Conservation (phyloP, 163 green algal species). For the Chloromonas sp. region DNA sequence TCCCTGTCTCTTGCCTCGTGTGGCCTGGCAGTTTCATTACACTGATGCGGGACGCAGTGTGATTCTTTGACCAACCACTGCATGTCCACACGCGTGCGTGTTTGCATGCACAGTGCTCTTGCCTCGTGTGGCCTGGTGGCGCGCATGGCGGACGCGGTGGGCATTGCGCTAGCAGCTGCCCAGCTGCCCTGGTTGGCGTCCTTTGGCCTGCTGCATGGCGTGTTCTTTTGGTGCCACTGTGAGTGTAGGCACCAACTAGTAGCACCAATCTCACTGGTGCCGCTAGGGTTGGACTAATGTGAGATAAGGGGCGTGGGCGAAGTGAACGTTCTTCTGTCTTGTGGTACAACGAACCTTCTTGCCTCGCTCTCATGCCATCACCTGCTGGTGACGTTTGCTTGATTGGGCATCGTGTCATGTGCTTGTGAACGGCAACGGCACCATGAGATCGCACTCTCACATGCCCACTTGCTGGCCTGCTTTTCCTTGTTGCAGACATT, state of each 20-base stretch:
- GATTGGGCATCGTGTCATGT: no score
- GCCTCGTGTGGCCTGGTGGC: neutral
- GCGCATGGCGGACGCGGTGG: slow-evolving; percentile 4
- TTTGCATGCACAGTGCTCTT: slow-evolving; percentile 15
- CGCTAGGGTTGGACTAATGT: no score
- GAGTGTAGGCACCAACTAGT: neutral
- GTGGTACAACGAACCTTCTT: no score
- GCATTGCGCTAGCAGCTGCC: neutral
- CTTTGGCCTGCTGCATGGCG: slow-evolving; percentile 36
- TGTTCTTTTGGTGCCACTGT: slow-evolving; percentile 79
- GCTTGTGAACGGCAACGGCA: no score
- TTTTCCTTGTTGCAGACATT: neutral
- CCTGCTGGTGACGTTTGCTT: no score
- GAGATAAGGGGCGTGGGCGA: no score
- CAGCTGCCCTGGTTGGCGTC: slow-evolving; percentile 20
- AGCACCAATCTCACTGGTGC: no score
- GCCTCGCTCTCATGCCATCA: no score
- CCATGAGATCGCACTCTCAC: neutral
- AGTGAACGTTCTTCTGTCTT: no score
- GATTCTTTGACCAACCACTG: neutral
- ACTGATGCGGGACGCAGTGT: no score
- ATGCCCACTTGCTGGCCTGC: neutral
- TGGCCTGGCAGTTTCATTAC: no score
- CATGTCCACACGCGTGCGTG: neutral
- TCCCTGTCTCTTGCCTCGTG: no score